A percentile compares a stretch with the other conserved stretches of the same genome.
phyloP scores from a whole-genome alignment of 768 basidiomycete species.

The Cantharellus cinnabarinus region DNA sequence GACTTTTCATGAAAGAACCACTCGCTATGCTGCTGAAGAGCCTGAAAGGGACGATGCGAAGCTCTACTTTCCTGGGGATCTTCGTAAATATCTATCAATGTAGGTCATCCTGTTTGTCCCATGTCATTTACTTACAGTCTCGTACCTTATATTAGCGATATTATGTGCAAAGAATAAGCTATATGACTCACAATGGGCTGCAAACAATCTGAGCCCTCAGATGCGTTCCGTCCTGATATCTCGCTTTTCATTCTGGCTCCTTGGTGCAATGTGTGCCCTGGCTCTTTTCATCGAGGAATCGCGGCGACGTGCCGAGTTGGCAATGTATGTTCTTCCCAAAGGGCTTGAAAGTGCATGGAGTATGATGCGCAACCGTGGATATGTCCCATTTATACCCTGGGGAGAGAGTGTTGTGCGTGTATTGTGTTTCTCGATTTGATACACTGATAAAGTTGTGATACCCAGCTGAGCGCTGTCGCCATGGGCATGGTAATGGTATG shows the following conservation, averaged over 20 bases:
- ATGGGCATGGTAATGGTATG: slow-evolving; percentile 85
- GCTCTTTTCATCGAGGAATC: slow-evolving; percentile 75
- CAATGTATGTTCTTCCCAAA: slow-evolving; percentile 82
- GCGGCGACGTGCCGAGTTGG: slow-evolving; percentile 72
- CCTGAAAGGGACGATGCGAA: slow-evolving; percentile 51
- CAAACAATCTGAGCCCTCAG: slow-evolving; percentile 18
- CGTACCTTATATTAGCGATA: slow-evolving; percentile 21
- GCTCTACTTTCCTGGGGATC: slow-evolving; percentile 68
- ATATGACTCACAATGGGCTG: slow-evolving; percentile 19
- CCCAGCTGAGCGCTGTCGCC: slow-evolving; percentile 43
- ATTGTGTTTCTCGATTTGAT: slow-evolving; percentile 20
- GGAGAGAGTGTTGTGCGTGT: slow-evolving; percentile 34
- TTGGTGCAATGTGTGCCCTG: slow-evolving; percentile 54
- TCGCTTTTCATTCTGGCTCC: slow-evolving; percentile 51
- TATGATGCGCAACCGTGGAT: slow-evolving; percentile 50
- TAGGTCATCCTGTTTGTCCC: slow-evolving; percentile 18
- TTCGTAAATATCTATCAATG: slow-evolving; percentile 73
- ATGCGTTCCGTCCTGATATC: slow-evolving; percentile 39
- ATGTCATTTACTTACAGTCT: not conserved
- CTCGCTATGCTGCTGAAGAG: slow-evolving; percentile 42
- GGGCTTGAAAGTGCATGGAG: slow-evolving; percentile 83
- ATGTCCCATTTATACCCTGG: slow-evolving; percentile 29
- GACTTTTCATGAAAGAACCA: slow-evolving; percentile 44
- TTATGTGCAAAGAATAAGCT: slow-evolving; percentile 49
- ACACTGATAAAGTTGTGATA: not conserved